A percentile compares a stretch with the other conserved stretches of the same genome.
phyloP scores from a whole-genome alignment of 2,329 filamentous ascomycete genomes.

The Epichloe amarillans region DNA sequence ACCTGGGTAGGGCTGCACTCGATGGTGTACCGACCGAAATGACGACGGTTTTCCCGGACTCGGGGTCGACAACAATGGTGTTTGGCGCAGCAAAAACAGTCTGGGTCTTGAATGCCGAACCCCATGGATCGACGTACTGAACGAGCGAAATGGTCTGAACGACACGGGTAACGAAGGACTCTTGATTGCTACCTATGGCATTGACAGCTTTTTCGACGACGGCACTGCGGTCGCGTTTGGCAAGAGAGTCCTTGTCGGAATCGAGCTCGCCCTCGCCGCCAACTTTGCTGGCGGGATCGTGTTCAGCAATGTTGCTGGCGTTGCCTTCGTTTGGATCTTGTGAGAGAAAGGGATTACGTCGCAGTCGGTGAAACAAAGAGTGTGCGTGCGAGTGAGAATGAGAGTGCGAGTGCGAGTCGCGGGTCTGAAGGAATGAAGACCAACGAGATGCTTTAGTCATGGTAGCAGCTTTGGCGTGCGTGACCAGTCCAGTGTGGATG shows the following conservation, averaged over 20 bases:
- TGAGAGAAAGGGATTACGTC: constrained; percentile 6
- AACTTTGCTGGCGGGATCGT: constrained; percentile 14
- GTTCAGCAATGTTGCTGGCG: constrained; percentile 7
- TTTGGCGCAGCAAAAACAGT: constrained; percentile 28
- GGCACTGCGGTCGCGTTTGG: constrained; percentile 6
- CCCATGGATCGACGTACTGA: constrained; percentile 35
- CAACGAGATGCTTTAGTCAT: constrained; percentile 23
- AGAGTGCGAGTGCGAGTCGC: constrained; percentile 12
- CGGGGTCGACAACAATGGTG: constrained; percentile 24
- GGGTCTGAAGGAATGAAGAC: constrained; percentile 26
- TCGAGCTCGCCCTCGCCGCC: constrained; percentile 9
- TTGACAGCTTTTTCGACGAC: constrained; percentile 8
- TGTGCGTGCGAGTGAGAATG: constrained; percentile 15
- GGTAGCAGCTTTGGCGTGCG: constrained; percentile 9
- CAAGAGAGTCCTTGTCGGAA: constrained; percentile 5
- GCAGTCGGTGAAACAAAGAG: constrained; percentile 11
- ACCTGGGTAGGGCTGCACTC: constrained; percentile 12
- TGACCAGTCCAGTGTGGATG: neutral
- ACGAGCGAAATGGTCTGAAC: constrained; percentile 43
- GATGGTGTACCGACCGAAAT: constrained; percentile 15
- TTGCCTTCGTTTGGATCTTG: constrained; percentile 6
- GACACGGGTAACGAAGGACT: constrained; percentile 28
- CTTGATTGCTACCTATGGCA: neutral
- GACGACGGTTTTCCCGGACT: constrained; percentile 24
- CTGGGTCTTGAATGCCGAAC: constrained; percentile 29